Percentiles rank a stretch among this genome's conserved stretches.
Evolutionary conservation across 176 grass and related monocot species (phyloP).

Genomic region (Zoysia pacifica): DNA sequence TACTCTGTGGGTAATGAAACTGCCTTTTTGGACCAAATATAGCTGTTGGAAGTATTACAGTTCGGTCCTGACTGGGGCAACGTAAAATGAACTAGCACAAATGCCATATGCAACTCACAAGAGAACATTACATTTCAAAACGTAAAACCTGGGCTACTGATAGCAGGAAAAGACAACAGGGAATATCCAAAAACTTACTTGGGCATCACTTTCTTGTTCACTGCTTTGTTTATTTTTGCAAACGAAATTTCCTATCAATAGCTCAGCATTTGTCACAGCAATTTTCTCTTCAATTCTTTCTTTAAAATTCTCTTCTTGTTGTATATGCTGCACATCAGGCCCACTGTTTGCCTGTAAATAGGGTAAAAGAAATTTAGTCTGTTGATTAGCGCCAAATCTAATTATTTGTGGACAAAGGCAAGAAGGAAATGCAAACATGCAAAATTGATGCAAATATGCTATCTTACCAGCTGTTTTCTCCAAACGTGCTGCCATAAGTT

Average conservation of each 20-base stretch:
- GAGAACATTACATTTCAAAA: neutral
- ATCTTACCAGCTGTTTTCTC: constrained; percentile 88
- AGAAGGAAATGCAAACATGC: constrained; percentile 13
- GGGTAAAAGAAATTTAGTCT: constrained; percentile 17
- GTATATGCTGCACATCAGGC: constrained; percentile 37
- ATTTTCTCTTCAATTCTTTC: constrained; percentile 30
- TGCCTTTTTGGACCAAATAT: constrained; percentile 34
- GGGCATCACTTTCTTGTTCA: constrained; percentile 94
- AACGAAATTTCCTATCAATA: constrained; percentile 26
- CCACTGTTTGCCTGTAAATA: constrained; percentile 62
- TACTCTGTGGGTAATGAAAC: constrained; percentile 49
- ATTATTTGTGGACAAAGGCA: neutral
- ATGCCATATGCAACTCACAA: neutral
- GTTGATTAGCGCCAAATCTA: neutral
- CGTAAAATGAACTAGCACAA: constrained; percentile 23
- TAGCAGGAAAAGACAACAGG: neutral
- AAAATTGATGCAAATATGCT: constrained; percentile 15
- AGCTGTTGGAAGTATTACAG: constrained; percentile 12
- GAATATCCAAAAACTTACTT: constrained; percentile 68
- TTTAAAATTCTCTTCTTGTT: constrained; percentile 54
- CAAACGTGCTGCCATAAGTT: constrained; percentile 99
- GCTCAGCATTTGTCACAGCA: constrained; percentile 28
- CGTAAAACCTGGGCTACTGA: neutral
- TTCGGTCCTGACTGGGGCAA: constrained; percentile 36
- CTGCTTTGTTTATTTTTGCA: constrained; percentile 64